Base-by-base conservation (phyloP, 805 yeast genomes). In the Schizosaccharomyces octosporus region DNA sequence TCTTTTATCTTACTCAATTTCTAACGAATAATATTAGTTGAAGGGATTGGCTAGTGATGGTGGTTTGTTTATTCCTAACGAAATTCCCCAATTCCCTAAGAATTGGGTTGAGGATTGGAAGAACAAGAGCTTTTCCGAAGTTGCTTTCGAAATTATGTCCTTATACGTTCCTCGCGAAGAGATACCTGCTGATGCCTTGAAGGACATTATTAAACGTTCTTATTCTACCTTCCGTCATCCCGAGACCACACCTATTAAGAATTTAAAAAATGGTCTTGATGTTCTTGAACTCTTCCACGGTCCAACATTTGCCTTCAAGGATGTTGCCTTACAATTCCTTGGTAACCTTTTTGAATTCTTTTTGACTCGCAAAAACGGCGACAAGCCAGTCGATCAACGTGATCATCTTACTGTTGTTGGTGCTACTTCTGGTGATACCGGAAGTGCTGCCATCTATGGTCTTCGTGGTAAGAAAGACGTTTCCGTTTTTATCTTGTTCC, bases 381-480 rank as follows among this genome's bases (percentile, higher is more conserved):
- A 78, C 65, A 64, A 68, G n/a, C 74, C 71, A 29, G 69, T 67
- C 24, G 66, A 65, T 19, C 36, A 64, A 24, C 79, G 90, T 71
- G 93, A 87, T 67, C 79, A 80, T 63, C 77, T 93, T 69, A 93
- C 99, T 48, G 97, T 93, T 66, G 96, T 93, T 63, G 99, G 99
- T 69, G 99, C 99, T 55, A 93, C 99, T 32, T 85, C 95, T 59
- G 99, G 99, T 70, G 99, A 93, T 69, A 93, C 99, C 59, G 99
- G 99, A 63, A 85, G 95, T 61, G 99, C 99, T 62, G 98, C 99
- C 64, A 93, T 93, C 66, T 93, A 93, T 74, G 99, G 99, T 62
- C 79, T 93, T 66, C 81, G 98, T 75, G 94, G 94, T 72, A 93
- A 93, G 75, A 85, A 88, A 73, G 97, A 93, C 72, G 96, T 93